phyloP scores from a whole-genome alignment of 768 basidiomycete species.

The Mrakia hoshinonis region DNA sequence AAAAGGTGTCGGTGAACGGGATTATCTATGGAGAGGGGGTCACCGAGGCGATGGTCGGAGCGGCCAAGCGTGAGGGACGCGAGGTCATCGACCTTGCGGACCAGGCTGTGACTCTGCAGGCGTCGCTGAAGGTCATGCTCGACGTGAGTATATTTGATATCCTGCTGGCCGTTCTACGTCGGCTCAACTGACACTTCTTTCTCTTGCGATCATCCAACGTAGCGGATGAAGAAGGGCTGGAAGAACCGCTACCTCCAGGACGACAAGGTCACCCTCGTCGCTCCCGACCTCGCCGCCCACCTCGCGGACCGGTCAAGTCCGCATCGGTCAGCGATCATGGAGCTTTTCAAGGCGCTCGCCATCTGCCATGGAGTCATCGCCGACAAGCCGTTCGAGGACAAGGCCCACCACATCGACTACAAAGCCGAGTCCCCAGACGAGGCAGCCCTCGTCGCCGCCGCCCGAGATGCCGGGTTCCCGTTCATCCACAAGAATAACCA shows the following conservation, averaged over 20 bases:
- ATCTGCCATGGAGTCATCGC: conserved; percentile 86
- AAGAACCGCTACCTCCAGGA: conserved; percentile 77
- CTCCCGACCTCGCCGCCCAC: conserved; percentile 73
- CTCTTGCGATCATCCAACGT: too few species aligned
- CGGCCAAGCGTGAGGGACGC: conserved; percentile 71
- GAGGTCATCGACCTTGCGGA: conserved; percentile 59
- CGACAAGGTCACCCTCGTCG: conserved; percentile 76
- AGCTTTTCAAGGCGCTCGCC: conserved; percentile 91
- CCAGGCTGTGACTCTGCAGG: conserved; percentile 56
- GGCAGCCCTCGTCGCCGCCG: conserved; percentile 83
- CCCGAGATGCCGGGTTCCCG: conserved; percentile 85
- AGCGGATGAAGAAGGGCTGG: conserved; percentile 63
- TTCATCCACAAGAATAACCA: conserved; percentile 71
- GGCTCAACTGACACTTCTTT: background rate
- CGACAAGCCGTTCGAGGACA: conserved; percentile 56
- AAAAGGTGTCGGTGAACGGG: conserved; percentile 46
- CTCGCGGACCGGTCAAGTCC: conserved; percentile 53
- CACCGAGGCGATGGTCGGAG: conserved; percentile 90
- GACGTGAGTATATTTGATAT: conserved; percentile 24
- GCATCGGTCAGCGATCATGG: conserved; percentile 55
- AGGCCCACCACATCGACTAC: conserved; percentile 61
- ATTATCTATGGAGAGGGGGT: conserved; percentile 83
- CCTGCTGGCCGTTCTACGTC: background rate
- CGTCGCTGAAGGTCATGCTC: conserved; percentile 69
- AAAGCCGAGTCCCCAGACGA: conserved; percentile 79